Conservation (phyloP, 2,329 filamentous ascomycete species). For the Fulvia fulva region DNA sequence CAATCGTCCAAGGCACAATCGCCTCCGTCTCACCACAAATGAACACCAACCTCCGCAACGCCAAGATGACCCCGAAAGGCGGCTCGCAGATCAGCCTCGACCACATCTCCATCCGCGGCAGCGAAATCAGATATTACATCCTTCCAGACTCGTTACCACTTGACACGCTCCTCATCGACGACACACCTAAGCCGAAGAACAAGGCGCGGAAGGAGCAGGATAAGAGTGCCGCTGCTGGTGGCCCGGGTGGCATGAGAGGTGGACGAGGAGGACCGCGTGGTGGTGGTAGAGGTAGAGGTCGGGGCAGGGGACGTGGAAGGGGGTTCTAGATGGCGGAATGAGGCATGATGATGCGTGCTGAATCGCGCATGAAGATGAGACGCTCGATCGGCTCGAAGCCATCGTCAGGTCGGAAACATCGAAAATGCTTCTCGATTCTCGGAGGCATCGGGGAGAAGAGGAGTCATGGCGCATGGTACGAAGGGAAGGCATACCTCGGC, state of each 20-base stretch:
- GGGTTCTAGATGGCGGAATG: slow-evolving; percentile 7
- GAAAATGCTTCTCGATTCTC: not conserved
- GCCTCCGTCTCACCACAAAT: slow-evolving; percentile 95
- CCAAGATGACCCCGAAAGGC: slow-evolving; percentile 91
- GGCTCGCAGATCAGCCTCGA: slow-evolving; percentile 86
- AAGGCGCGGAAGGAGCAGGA: slow-evolving; percentile 88
- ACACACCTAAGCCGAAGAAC: slow-evolving; percentile 98
- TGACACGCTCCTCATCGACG: slow-evolving; percentile 92
- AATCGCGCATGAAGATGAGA: not conserved
- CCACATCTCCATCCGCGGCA: slow-evolving; percentile 94
- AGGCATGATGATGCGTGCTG: not conserved
- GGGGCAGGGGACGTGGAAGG: slow-evolving; percentile 31
- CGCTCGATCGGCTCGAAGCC: not conserved
- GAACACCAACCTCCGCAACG: slow-evolving; percentile 93
- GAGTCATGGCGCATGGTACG: not conserved
- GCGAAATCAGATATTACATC: slow-evolving; percentile 94
- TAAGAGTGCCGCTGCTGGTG: slow-evolving; percentile 38
- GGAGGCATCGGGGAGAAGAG: not conserved
- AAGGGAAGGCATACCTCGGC: not conserved
- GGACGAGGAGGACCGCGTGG: slow-evolving; percentile 48
- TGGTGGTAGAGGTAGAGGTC: slow-evolving; percentile 37
- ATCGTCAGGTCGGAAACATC: not conserved
- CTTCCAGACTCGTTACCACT: slow-evolving; percentile 92
- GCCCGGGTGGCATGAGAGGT: slow-evolving; percentile 39
- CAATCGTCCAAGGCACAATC: slow-evolving; percentile 94